A percentile compares a stretch with the other conserved stretches of the same genome.
Conservation (phyloP, 164 flowering plant genomes). For the Piper longum region DNA sequence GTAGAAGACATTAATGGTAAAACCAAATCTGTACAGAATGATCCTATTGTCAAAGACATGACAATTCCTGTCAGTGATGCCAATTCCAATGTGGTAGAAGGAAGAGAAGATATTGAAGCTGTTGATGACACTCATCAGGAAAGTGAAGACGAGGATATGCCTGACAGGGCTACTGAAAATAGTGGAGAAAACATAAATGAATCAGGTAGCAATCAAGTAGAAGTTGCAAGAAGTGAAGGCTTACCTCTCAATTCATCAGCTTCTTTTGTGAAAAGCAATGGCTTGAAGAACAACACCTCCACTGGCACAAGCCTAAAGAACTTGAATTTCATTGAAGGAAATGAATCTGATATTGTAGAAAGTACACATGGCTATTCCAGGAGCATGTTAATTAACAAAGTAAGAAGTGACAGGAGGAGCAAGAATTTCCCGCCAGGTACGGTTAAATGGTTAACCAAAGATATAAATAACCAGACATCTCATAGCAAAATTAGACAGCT, state of each 20-base stretch:
- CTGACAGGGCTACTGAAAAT: slow-evolving; percentile 12
- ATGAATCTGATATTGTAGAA: slow-evolving; percentile 12
- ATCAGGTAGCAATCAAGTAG: not conserved
- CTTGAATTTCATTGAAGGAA: slow-evolving; percentile 27
- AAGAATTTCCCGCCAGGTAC: slow-evolving; percentile 1
- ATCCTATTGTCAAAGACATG: slow-evolving; percentile 7
- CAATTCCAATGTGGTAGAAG: slow-evolving; percentile 12
- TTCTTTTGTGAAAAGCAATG: slow-evolving; percentile 4
- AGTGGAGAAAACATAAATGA: slow-evolving; percentile 4
- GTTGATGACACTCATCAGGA: slow-evolving; percentile 9
- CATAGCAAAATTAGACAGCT: slow-evolving; percentile 29
- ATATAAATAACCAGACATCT: slow-evolving; percentile 11
- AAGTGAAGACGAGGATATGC: slow-evolving; percentile 12
- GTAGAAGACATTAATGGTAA: slow-evolving; percentile 5
- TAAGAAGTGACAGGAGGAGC: slow-evolving; percentile 14
- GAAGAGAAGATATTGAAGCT: slow-evolving; percentile 7
- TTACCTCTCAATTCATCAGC: not conserved
- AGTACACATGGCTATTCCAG: slow-evolving; percentile 5
- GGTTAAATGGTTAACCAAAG: slow-evolving; percentile 16
- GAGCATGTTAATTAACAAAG: slow-evolving; percentile 9
- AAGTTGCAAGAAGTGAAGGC: not conserved
- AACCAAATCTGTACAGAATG: slow-evolving; percentile 7
- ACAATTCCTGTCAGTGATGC: slow-evolving; percentile 1
- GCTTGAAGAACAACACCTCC: slow-evolving; percentile 11
- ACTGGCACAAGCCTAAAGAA: slow-evolving; percentile 28